Evolutionary conservation across 192 early-diverging fungal genomes (phyloP), one percentile per base, ranked within the genome.

Genomic region (Cladochytrium replicatum): DNA sequence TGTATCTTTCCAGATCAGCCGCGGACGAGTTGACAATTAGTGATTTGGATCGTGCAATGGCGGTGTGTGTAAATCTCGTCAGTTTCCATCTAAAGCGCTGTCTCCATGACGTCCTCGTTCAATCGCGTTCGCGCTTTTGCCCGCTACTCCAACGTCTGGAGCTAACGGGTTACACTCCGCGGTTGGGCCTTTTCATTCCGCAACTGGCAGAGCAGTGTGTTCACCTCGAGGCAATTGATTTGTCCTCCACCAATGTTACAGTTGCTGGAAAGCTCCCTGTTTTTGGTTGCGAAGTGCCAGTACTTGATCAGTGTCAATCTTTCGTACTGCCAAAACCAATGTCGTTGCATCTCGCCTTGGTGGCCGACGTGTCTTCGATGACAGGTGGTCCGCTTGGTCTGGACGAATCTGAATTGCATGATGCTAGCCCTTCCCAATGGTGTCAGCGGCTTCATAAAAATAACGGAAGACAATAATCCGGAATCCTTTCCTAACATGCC

Each of bases 1-100:
- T 17, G 11, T 13, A 9, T 31, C 38, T 49, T 2, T 17, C 25
- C 47, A 51, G 58, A 29, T 27, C 51, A 4, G 58, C 58, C 7
- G 58, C 58, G 9, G 58, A 61, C 23, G 40, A 44, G 19, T 31
- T 61, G 29, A 52, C 53, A 31, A 54, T 61, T 44, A 52, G 58
- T 1, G 58, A 61, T 41, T 26, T 61, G 4, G 58, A 61, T 30
- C 53, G 52, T 4, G 45, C 41, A 11, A 38, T 61, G 2, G 58
- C 46, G 13, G 40, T 54, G 1, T 52, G 50, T 24, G 21, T 51
- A n/a, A 61, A 54, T 41, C 17, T 61, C 7, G 15, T 21, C 4
- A 4, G 19, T 0, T 61, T 61, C 52, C 21, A 39, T 3, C 38
- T 61, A 17, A 29, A 43, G 2, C 23, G 15, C 19, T 61, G 58